A percentile compares a stretch with the other conserved stretches of the same genome.
Evolutionary conservation across 2,329 filamentous ascomycete genomes (phyloP).

Genomic region (Lasiodiplodia sp.): DNA sequence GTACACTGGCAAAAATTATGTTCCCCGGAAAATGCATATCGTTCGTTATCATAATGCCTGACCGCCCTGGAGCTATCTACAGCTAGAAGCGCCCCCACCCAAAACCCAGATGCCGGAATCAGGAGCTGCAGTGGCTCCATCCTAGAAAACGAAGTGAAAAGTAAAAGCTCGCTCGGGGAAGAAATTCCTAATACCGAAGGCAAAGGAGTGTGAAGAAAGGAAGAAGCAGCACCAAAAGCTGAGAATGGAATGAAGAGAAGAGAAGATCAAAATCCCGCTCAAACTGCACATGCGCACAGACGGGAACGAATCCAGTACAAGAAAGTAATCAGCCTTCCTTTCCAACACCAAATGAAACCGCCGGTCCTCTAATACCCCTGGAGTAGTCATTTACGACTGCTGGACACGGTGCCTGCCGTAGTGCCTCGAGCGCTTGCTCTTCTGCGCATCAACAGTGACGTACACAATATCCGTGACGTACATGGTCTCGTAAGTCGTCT

Average conservation of each 20-base stretch:
- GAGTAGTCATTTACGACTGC: background rate
- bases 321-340: constrained; percentile 5
- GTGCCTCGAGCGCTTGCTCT: constrained; percentile 17
- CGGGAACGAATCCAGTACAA: constrained; percentile 13
- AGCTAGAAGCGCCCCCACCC: constrained; percentile 15
- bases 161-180: constrained; percentile 1
- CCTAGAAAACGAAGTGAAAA: constrained; percentile 12
- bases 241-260: constrained; percentile 17
- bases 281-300: background rate
- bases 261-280: background rate
- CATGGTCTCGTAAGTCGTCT: constrained; percentile 21
- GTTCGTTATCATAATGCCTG: constrained; percentile 20
- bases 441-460: constrained; percentile 7
- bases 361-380: background rate
- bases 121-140: constrained; percentile 22
- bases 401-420: constrained; percentile 13
- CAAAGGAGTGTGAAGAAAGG: constrained; percentile 15
- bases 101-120: constrained; percentile 27
- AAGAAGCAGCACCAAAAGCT: background rate
- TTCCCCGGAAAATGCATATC: constrained; percentile 7
- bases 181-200: background rate
- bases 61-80: constrained; percentile 22
- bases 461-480: constrained; percentile 22
- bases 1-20: background rate
- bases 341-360: background rate